Conservation (phyloP, 1,139 yeast genomes). For the Candida smagusa region DNA sequence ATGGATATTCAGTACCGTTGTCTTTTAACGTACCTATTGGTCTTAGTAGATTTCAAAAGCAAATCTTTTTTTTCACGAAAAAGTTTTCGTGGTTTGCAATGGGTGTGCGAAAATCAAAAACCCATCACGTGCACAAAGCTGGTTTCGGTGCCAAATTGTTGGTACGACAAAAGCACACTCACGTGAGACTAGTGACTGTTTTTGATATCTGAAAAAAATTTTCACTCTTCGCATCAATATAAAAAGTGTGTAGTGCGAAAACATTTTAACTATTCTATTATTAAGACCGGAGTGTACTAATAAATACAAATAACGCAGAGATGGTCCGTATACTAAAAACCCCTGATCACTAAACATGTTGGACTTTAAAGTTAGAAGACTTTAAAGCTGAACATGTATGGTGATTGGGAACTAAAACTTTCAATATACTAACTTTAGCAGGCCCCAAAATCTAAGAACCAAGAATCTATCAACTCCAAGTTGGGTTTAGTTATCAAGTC, state of each 20-base stretch:
- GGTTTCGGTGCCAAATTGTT: too few species aligned
- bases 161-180: not conserved
- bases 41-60: constrained; percentile 4
- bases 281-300: constrained; percentile 85
- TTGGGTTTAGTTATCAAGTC: constrained; percentile 98
- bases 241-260: not conserved
- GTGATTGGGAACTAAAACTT: constrained; percentile 1
- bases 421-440: constrained; percentile 35
- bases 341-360: constrained; percentile 8
- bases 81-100: constrained; percentile 4
- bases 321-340: constrained; percentile 70
- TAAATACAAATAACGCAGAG: constrained; percentile 66
- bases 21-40: constrained; percentile 8
- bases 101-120: not conserved
- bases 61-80: constrained; percentile 8
- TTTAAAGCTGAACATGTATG: constrained; percentile 6
- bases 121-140: not conserved
- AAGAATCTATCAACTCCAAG: constrained; percentile 97
- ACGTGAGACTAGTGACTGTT: constrained; percentile 10
- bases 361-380: constrained; percentile 7
- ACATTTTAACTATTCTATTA: constrained; percentile 2
- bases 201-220: constrained; percentile 8
- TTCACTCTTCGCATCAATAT: constrained; percentile 2
- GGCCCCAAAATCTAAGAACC: constrained; percentile 95
- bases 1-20: constrained; percentile 3